These are phyloP conservation scores for Lactarius indigo DNA, from an alignment of 768 basidiomycete species.

Conservation along the genomic window DNA sequence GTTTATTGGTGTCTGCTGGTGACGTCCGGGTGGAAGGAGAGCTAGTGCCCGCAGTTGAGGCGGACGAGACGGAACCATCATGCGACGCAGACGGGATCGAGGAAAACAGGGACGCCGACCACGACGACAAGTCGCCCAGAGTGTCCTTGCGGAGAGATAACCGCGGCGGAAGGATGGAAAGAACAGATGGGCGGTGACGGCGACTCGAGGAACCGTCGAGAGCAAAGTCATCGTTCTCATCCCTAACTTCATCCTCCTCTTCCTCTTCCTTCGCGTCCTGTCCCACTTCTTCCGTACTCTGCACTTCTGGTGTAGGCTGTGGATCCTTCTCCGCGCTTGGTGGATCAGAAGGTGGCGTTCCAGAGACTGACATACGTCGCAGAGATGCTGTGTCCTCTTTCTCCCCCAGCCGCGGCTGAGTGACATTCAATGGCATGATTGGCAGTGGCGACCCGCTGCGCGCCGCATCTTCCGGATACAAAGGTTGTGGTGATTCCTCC, in stretches of 20 bases:
- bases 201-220: background rate
- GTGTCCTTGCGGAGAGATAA: conserved; percentile 25
- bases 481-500: conserved; percentile 17
- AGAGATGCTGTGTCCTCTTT: background rate
- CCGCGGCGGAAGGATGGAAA: conserved; percentile 25
- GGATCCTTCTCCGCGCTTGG: background rate
- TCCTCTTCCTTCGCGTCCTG: background rate
- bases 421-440: conserved; percentile 1
- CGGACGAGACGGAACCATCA: conserved; percentile 5
- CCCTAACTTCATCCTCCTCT: background rate
- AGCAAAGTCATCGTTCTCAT: background rate
- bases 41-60: background rate
- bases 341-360: background rate
- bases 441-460: conserved; percentile 9
- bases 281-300: no score
- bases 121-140: conserved; percentile 24
- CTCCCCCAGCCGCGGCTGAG: conserved; percentile 1
- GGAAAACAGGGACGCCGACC: conserved; percentile 26
- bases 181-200: conserved; percentile 3
- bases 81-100: conserved; percentile 19
- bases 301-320: background rate
- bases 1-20: background rate
- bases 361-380: background rate
- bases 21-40: background rate
- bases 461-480: conserved; percentile 4